phyloP scores from a whole-genome alignment of 345 rosid species.

The Toxicodendron radicans region DNA sequence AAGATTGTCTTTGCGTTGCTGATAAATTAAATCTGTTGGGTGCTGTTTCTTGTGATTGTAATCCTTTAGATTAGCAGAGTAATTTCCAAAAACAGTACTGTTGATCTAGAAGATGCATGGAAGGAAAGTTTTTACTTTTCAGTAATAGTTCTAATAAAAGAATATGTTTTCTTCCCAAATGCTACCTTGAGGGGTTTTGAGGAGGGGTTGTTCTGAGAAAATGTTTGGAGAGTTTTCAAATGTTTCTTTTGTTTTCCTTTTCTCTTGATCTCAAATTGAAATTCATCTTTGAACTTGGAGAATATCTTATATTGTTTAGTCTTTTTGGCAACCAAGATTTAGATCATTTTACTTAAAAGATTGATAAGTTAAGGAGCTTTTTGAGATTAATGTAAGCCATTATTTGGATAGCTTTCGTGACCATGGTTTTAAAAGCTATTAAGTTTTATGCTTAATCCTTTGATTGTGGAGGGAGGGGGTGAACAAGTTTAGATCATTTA shows the following conservation, averaged over 20 bases:
- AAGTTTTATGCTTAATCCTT: constrained; percentile 12
- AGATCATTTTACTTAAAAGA: too few relatives aligned
- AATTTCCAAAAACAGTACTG: not conserved
- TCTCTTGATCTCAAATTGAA: not conserved
- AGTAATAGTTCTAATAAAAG: not conserved
- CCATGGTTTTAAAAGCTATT: not conserved
- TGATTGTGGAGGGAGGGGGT: not conserved
- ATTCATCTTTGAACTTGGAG: not conserved
- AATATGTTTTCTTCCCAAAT: too few relatives aligned
- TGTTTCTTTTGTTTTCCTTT: not conserved
- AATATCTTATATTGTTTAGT: not conserved
- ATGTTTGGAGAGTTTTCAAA: not conserved
- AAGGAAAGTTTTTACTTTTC: not conserved
- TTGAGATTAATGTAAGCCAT: not conserved
- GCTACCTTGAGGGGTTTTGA: not conserved
- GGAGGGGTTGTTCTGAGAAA: constrained; percentile 1
- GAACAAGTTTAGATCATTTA: not conserved
- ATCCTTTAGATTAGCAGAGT: not conserved
- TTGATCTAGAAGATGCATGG: not conserved
- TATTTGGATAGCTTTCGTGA: not conserved
- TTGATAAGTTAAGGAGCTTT: too few relatives aligned
- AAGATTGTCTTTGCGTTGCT: not conserved
- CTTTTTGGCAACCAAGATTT: not conserved
- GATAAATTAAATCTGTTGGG: not conserved
- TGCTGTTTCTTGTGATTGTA: not conserved